Evolutionary conservation across 208 protist species (phyloP), one percentile per base, ranked within the genome.

Genomic region (Trypanosomatidae sp.): DNA sequence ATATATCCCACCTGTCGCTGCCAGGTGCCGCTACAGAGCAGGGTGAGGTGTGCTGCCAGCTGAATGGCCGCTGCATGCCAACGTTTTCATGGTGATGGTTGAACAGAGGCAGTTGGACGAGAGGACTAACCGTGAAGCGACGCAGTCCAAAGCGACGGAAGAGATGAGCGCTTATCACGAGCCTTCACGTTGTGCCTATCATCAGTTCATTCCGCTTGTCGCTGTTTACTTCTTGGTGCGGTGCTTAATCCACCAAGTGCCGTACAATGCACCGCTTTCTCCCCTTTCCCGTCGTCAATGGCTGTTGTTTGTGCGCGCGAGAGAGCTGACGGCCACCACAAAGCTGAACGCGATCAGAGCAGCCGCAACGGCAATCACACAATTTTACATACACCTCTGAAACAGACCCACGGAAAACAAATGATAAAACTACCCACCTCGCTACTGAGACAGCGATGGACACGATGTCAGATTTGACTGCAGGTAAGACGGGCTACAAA

Each of bases 51-150:
- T 55, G 66, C n/a, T 84, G 70, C 44, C 84, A 89, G 73, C n/a
- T 89, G 72, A 89, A 89, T 36, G 84, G 84, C 0, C 80, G 71
- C 7, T 80, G 81, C 72, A 25, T 74, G 50, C 30, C 69, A 7
- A 67, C 64, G 7, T 81, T 79, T 56, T 36, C 46, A 25, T 89
- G 84, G 84, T 89, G 71, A 77, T 62, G 30, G 6, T 62, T n/a
- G 17, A 12, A 41, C 58, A 43, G 58, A 43, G 25, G 13, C 55
- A 7, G 9, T n/a, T 59, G 55, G 28, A 9, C 30, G 8, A 3
- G 30, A 62, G 30, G 28, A 4, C 56, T 39, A 10, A 2, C 30
- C 1, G 25, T 33, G 12, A 41, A 41, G 56, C 25, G 56, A 15
- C 15, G 56, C 30, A 41, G 13, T 36, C 30, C 1, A 36, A 2